A percentile compares a stretch with the other conserved stretches of the same genome.
These are phyloP conservation scores for Yamadazyma membranifaciens DNA, from an alignment of 1,139 yeast genomes.

Conservation along the genomic window DNA sequence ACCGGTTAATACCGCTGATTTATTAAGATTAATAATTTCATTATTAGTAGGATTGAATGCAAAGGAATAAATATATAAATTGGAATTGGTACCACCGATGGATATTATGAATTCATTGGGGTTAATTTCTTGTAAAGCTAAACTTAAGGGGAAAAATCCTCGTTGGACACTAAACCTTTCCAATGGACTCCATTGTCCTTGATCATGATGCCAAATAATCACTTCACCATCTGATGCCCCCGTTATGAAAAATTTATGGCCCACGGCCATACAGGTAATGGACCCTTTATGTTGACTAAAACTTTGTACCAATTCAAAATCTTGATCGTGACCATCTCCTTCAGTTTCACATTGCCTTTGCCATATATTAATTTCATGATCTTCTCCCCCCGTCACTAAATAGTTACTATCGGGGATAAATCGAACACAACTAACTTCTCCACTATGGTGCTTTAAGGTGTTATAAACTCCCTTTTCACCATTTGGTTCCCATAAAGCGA, in stretches of 20 bases:
- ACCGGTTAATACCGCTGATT: slow-evolving; percentile 64
- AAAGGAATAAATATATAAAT: slow-evolving; percentile 52
- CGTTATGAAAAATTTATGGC: slow-evolving; percentile 42
- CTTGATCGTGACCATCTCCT: slow-evolving; percentile 11
- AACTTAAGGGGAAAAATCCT: slow-evolving; percentile 64
- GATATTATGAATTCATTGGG: slow-evolving; percentile 54
- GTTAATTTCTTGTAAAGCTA: slow-evolving; percentile 50
- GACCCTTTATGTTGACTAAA: slow-evolving; percentile 45
- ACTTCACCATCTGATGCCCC: slow-evolving; percentile 70
- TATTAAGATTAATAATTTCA: slow-evolving; percentile 20
- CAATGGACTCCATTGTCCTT: slow-evolving; percentile 9
- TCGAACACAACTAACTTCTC: slow-evolving; percentile 57
- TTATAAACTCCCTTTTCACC: slow-evolving; percentile 43
- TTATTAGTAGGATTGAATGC: slow-evolving; percentile 22
- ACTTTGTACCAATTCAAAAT: slow-evolving; percentile 29
- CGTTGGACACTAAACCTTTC: slow-evolving; percentile 33
- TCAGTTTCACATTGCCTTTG: slow-evolving; percentile 1
- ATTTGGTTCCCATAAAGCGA: slow-evolving; percentile 67
- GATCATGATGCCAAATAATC: slow-evolving; percentile 44
- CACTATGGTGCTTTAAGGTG: slow-evolving; percentile 59
- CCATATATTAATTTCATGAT: slow-evolving; percentile 65
- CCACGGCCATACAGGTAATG: slow-evolving; percentile 47
- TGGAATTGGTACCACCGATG: slow-evolving; percentile 75
- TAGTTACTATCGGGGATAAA: slow-evolving; percentile 48
- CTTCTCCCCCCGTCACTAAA: slow-evolving; percentile 67